Evolutionary conservation across 2,329 filamentous ascomycete species (phyloP).

Genomic region (Coleophoma cylindrospora): DNA sequence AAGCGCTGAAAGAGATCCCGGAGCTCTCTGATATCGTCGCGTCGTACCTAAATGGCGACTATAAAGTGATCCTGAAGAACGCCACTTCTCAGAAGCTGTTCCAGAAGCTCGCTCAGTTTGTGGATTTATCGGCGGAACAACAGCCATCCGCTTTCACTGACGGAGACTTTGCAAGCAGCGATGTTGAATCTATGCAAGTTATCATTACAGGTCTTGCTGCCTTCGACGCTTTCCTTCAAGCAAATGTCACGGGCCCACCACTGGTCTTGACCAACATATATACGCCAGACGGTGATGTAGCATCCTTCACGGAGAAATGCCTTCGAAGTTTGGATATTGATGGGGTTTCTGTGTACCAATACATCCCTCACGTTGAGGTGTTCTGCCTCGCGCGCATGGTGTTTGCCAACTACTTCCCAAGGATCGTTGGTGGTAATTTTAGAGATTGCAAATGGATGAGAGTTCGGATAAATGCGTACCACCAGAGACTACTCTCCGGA

Average conservation of each 20-base stretch:
- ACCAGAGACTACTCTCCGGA: constrained; percentile 55
- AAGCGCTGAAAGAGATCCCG: constrained; percentile 16
- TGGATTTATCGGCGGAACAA: constrained; percentile 6
- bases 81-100: constrained; percentile 21
- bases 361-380: constrained; percentile 79
- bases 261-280: constrained; percentile 46
- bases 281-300: constrained; percentile 10
- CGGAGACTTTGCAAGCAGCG: constrained; percentile 6
- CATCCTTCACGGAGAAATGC: constrained; percentile 44
- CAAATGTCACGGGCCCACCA: constrained; percentile 82
- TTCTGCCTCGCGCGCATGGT: constrained; percentile 65
- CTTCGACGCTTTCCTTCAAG: constrained; percentile 76
- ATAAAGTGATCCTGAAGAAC: constrained; percentile 20
- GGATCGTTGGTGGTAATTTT: constrained; percentile 14
- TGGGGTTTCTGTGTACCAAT: constrained; percentile 78
- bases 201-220: constrained; percentile 56
- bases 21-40: constrained; percentile 18
- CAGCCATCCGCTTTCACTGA: constrained; percentile 13
- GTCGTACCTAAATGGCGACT: constrained; percentile 23
- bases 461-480: constrained; percentile 68
- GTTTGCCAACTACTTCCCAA: constrained; percentile 31
- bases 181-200: constrained; percentile 11
- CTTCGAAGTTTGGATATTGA: constrained; percentile 71
- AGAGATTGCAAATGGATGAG: constrained; percentile 37
- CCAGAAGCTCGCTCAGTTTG: constrained; percentile 13